Evolutionary conservation across 345 rosid genomes (phyloP), one percentile per base, ranked within the genome.

Genomic region (Eucalyptus tenuipes): DNA sequence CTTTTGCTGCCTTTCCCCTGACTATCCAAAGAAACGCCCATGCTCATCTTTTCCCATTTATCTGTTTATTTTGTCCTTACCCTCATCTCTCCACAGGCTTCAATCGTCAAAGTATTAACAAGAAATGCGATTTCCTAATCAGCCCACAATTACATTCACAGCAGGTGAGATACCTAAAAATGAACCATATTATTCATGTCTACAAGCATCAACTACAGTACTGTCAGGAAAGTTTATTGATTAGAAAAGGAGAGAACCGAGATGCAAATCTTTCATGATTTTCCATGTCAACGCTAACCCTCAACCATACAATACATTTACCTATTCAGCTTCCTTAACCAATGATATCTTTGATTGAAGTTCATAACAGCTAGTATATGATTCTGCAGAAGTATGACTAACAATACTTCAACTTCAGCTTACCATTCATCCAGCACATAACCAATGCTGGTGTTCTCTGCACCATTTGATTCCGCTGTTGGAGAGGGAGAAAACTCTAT

Each of bases 391-490:
- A 29, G 9, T 84, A 42, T 13, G 79, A 44, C 37, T 27, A 9
- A 52, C 40, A 61, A 53, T 15, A 55, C 61, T 52, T 52, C 57
- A 52, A 52, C 53, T 84, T 17, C 57, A 88, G 81, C 98, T 95
- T 90, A 98, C 99, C 99, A 98, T 90, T 96, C 99, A 94, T 98
- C 97, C 13, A 91, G 93, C 85, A 98, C 93, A 87, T 96, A 93
- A 82, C 99, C 99, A 53, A 95, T 93, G 92, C 86, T 89, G 42
- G 75, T 15, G 89, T 59, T 88, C 90, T 71, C 93, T 11, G 59
- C 57, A 66, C 85, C 88, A 64, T 90, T 90, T n/a, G 94, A 88
- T 88, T 91, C 92, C 82, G 79, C 61, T 85, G 75, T 90, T 37
- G 85, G 87, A 87, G 94, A 59, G 11, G 92, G 84, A 61, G 93